Conservation (phyloP, 768 basidiomycete species). For the Mrakia frigida region DNA sequence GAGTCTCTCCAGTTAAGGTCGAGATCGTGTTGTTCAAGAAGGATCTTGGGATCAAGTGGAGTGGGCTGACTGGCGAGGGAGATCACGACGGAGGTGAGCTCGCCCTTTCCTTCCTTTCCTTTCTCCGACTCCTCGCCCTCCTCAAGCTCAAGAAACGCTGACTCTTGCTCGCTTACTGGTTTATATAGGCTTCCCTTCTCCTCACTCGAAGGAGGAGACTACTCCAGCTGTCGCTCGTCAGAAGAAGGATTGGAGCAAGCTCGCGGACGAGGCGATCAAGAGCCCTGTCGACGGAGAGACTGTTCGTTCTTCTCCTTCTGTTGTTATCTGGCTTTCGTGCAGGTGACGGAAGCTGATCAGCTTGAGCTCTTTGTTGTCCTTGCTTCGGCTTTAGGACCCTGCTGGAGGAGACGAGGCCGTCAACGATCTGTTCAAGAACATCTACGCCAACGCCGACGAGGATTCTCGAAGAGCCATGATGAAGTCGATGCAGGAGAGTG, state of each 20-base stretch:
- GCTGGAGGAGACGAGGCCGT: constrained; percentile 23
- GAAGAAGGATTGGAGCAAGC: constrained; percentile 83
- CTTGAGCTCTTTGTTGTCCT: not conserved
- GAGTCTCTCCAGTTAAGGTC: constrained; percentile 45
- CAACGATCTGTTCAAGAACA: constrained; percentile 47
- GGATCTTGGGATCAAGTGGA: constrained; percentile 63
- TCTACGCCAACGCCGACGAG: constrained; percentile 84
- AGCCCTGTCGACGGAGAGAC: constrained; percentile 57
- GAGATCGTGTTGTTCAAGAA: constrained; percentile 74
- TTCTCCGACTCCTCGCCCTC: constrained; percentile 19
- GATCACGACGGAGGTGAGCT: constrained; percentile 54
- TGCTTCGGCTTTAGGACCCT: not conserved
- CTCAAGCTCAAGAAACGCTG: constrained; percentile 40
- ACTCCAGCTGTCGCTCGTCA: constrained; percentile 43
- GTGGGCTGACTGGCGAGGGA: constrained; percentile 62
- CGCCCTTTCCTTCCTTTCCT: constrained; percentile 6
- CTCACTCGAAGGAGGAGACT: constrained; percentile 39
- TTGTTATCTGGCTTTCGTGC: not conserved
- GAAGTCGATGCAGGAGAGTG: constrained; percentile 91
- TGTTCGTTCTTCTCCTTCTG: constrained; percentile 30
- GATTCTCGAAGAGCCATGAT: constrained; percentile 93
- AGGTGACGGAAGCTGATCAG: not conserved
- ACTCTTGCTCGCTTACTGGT: constrained; percentile 36
- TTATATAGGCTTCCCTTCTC: constrained; percentile 40
- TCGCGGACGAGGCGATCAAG: constrained; percentile 67